Evolutionary conservation across 2,329 filamentous ascomycete species (phyloP), one percentile per base, ranked within the genome.

Genomic region (Juglanconis sp.): DNA sequence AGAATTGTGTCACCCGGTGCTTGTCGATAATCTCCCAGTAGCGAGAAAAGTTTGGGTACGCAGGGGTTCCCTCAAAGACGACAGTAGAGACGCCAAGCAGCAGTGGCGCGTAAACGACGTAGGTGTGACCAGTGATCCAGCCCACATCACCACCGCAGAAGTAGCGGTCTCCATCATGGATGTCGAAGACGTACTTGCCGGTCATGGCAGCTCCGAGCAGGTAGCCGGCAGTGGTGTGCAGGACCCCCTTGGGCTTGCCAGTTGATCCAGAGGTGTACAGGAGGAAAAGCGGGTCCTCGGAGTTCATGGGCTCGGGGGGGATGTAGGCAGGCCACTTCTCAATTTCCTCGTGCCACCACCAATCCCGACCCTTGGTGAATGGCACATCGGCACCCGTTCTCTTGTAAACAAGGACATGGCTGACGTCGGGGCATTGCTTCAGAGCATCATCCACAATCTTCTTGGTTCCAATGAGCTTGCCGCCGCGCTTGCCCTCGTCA

Each of bases 11-110:
- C 66, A 99, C 90, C 66, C 90, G 84, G 80, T 99, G 90, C 81
- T 96, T 92, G 69, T 93, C 91, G 74, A 98, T 94, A 56, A 98
- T 95, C 67, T 98, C 93, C 95, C 95, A 99, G 81, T 99, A 99
- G 68, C 95, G 87, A 60, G 94, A 97, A 81, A 97, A 99, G 81
- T 96, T 89, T 69, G 95, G 95, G 75, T 98, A 98, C 54, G 94
- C 94, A 0, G 95, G 95, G 3, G 95, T 99, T 68, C 95, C 96
- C 79, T 99, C 95, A 68, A 98, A 99, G 35, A 99, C 94, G 17
- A 99, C 92, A 0, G 94, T 98, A 9, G 94, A 87, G 64, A 96
- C 90, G 79, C 95, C 95, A 52, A 98, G 87, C 50, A 99, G 82
- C 56, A 99, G 83, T 65, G 95, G 95, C 10, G 95, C 92, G 73